phyloP scores from a whole-genome alignment of 495 filamentous ascomycete genomes.

The Saxophila tyrrhenica region DNA sequence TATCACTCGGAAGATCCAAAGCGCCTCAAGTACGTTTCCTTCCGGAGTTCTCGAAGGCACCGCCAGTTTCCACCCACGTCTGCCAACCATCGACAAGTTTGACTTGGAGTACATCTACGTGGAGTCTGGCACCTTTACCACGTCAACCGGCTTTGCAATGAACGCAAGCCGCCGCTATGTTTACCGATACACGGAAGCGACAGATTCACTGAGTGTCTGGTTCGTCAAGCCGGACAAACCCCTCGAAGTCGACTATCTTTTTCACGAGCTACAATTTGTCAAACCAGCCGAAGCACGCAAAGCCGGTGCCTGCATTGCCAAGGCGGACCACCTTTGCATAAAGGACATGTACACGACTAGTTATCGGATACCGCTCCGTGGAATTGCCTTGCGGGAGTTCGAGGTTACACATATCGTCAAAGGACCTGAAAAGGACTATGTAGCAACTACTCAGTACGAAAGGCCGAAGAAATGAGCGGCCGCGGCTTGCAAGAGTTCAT shows the following conservation, averaged over 20 bases:
- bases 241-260: conserved; percentile 50
- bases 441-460: conserved; percentile 20
- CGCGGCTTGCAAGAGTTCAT: background rate
- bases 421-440: conserved; percentile 59
- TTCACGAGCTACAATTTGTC: conserved; percentile 44
- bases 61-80: conserved; percentile 51
- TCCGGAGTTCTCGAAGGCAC: conserved; percentile 50
- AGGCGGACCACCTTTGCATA: conserved; percentile 49
- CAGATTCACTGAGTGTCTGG: conserved; percentile 52
- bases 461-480: conserved; percentile 2
- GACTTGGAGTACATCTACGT: conserved; percentile 53
- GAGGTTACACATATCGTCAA: conserved; percentile 48
- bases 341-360: conserved; percentile 53
- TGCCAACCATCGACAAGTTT: conserved; percentile 20
- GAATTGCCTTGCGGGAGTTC: conserved; percentile 42
- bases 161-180: conserved; percentile 32
- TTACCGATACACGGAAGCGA: conserved; percentile 46
- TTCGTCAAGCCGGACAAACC: conserved; percentile 46
- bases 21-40: conserved; percentile 38
- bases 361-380: conserved; percentile 49
- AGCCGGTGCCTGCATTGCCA: conserved; percentile 43
- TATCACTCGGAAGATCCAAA: conserved; percentile 40
- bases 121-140: conserved; percentile 47
- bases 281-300: conserved; percentile 15
- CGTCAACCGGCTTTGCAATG: conserved; percentile 25